Conservation (phyloP, 352 stramenopile genomes). For the Pythium biforme region DNA sequence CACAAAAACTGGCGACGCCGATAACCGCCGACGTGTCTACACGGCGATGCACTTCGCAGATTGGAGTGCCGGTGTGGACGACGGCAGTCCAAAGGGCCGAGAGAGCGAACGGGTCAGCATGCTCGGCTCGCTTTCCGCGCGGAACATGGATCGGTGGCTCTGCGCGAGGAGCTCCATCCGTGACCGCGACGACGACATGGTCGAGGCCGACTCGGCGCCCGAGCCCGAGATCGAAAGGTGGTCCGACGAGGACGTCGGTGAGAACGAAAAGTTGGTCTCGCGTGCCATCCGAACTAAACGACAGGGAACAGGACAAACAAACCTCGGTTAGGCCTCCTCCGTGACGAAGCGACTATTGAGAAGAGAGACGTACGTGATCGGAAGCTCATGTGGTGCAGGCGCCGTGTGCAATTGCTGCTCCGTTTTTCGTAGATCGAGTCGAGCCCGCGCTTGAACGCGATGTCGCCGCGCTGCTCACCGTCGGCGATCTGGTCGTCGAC, state of each 20-base stretch:
- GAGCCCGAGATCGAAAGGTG: slow-evolving; percentile 10
- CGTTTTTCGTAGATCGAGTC: slow-evolving; percentile 24
- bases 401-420: slow-evolving; percentile 4
- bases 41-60: slow-evolving; percentile 6
- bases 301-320: no score
- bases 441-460: slow-evolving; percentile 7
- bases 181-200: neutral
- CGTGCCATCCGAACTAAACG: slow-evolving; percentile 25
- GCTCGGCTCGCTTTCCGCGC: slow-evolving; percentile 18
- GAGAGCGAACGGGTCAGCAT: slow-evolving; percentile 1
- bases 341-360: no score
- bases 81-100: neutral
- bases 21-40: no score
- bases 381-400: slow-evolving; percentile 31
- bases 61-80: neutral
- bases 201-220: neutral
- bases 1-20: neutral
- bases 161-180: neutral
- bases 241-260: slow-evolving; percentile 16
- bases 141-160: slow-evolving; percentile 10
- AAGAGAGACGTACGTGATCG: slow-evolving; percentile 21
- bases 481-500: slow-evolving; percentile 33
- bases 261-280: slow-evolving; percentile 27
- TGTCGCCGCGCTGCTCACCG: slow-evolving; percentile 21
- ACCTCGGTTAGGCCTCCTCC: no score